Base-by-base conservation (phyloP, 1,284 basidiomycete species). In the Violaceomyces palustris region DNA sequence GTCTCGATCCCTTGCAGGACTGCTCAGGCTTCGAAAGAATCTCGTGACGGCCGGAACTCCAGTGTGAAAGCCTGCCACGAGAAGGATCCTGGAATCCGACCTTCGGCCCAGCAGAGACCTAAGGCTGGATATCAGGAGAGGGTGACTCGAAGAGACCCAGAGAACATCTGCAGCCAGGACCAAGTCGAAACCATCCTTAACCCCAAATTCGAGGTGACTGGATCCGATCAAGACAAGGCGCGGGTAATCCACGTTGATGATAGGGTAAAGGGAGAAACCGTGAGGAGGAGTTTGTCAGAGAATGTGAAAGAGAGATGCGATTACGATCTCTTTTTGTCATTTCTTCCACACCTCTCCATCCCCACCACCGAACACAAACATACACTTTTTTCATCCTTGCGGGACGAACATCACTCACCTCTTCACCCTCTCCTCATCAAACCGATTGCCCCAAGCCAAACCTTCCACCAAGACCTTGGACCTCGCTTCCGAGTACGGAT, bases 81-180 rank as follows among this genome's bases (percentile, higher is more conserved):
- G 32, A n/a, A 64, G 22, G 44, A 49, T 53, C 19, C 63, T 35
- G n/a, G 67, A 54, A 10, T 28, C 21, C 0, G 31, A 15, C 12
- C 41, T 31, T 10, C 54, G 42, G 15, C 49, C 47, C 24, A 70
- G 61, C 24, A 67, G 44, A 23, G 29, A 49, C 12, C 45, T 39
- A 6, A 70, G 60, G n/a, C 61, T 63, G 18, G 56, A 49, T 1
- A 70, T 57, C 6, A 70, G 53, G 17, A 50, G 27, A 0, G 41
- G 55, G 31, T 70, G 67, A 21, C 54, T 52, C n/a, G 64, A 67
- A 1, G 64, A 67, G 22, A 70, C 63, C 67, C 67, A 70, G n/a
- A 70, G 51, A 2, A 64, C 61, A 29, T 70, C 67, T 1, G 67
- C 67, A 17, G 65, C 65, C 0, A 70, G 36, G 0, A 70, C 59